Conservation (phyloP, 1,139 yeast genomes). For the Blastobotrys ciferrii region DNA sequence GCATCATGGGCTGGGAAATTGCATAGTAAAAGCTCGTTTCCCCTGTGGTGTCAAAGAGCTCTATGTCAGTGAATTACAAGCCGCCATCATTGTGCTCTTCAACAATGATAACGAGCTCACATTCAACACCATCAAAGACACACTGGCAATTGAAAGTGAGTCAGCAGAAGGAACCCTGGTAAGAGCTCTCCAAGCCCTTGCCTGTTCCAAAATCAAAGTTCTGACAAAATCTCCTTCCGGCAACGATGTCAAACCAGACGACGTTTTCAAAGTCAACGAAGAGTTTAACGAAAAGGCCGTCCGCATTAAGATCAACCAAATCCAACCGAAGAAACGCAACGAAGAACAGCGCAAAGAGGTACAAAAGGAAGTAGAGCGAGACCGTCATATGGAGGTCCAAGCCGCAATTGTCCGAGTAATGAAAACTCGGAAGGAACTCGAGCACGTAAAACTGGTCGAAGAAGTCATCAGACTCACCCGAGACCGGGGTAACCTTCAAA, state of each 20-base stretch:
- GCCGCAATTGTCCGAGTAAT: slow-evolving; percentile 39
- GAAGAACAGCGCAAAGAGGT: slow-evolving; percentile 16
- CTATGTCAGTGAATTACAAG: slow-evolving; percentile 33
- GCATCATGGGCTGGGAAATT: slow-evolving; percentile 35
- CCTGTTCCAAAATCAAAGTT: slow-evolving; percentile 32
- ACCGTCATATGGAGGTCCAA: slow-evolving; percentile 36
- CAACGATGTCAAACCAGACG: slow-evolving; percentile 26
- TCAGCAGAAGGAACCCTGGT: slow-evolving; percentile 18
- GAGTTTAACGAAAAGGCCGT: slow-evolving; percentile 32
- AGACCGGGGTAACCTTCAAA: slow-evolving; percentile 32
- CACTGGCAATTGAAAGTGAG: slow-evolving; percentile 7
- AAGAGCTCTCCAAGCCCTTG: slow-evolving; percentile 33
- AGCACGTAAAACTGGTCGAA: slow-evolving; percentile 39
- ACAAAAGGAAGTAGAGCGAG: slow-evolving; percentile 29
- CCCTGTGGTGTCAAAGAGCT: slow-evolving; percentile 35
- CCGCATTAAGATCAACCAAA: slow-evolving; percentile 35
- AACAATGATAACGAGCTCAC: slow-evolving; percentile 26
- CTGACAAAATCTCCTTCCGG: slow-evolving; percentile 29
- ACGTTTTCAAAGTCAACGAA: slow-evolving; percentile 34
- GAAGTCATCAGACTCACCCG: slow-evolving; percentile 32
- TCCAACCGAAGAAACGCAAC: slow-evolving; percentile 22
- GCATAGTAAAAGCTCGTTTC: slow-evolving; percentile 35
- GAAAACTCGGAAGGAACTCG: slow-evolving; percentile 34
- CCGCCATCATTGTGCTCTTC: slow-evolving; percentile 34
- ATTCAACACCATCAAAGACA: slow-evolving; percentile 26